A percentile compares a stretch with the other conserved stretches of the same genome.
Conservation (phyloP, 75 land plant species). For the Pinus albicaulis region DNA sequence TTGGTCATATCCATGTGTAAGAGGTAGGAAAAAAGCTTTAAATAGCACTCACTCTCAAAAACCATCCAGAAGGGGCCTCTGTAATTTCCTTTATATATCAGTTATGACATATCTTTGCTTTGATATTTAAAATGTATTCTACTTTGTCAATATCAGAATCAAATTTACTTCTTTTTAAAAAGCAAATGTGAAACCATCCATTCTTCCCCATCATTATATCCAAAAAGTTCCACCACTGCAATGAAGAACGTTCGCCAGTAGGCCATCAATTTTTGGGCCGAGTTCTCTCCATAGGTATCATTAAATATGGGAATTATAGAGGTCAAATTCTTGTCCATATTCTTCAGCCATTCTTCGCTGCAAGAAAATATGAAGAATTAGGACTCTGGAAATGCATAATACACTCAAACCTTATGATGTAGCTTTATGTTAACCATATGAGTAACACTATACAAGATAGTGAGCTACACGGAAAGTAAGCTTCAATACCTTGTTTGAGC, state of each 20-base stretch:
- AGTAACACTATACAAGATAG: not conserved
- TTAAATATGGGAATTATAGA: slow-evolving; percentile 73
- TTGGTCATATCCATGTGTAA: no score
- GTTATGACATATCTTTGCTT: not conserved
- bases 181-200: slow-evolving; percentile 90
- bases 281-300: slow-evolving; percentile 76
- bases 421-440: not conserved
- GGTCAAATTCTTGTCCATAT: slow-evolving; percentile 70
- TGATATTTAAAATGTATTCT: not conserved
- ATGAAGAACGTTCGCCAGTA: slow-evolving; percentile 99
- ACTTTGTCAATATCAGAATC: not conserved
- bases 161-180: slow-evolving; percentile 65
- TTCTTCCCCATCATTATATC: slow-evolving; percentile 90
- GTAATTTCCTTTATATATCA: not conserved
- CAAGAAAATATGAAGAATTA: slow-evolving; percentile 6
- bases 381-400: not conserved
- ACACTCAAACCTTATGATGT: not conserved
- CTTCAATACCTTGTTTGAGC: slow-evolving; percentile 71
- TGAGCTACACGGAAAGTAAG: not conserved
- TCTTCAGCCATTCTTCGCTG: slow-evolving; percentile 96
- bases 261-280: slow-evolving; percentile 80
- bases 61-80: no score
- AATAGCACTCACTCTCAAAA: no score
- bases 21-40: no score
- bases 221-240: slow-evolving; percentile 88